phyloP scores from a whole-genome alignment of 495 filamentous ascomycete species.

The Penicillium soppii region DNA sequence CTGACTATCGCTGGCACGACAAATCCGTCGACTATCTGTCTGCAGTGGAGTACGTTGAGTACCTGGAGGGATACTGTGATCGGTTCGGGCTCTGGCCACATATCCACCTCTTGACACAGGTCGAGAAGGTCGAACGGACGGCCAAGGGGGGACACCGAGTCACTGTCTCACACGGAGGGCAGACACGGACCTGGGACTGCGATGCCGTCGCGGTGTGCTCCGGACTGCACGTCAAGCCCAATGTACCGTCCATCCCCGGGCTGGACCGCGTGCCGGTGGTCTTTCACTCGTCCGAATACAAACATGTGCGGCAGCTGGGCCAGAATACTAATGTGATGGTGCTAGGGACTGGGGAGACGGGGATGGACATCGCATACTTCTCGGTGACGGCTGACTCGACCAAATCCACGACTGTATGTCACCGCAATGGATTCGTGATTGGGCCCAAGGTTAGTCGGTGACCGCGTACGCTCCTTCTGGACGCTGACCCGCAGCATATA shows the following conservation, averaged over 20 bases:
- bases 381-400: conserved; percentile 18
- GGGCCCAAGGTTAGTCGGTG: conserved; percentile 19
- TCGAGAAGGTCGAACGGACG: conserved; percentile 10
- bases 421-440: conserved; percentile 17
- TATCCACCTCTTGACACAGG: conserved; percentile 9
- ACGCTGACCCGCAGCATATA: background rate
- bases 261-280: conserved; percentile 17
- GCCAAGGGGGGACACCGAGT: background rate
- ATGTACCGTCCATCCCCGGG: conserved; percentile 13
- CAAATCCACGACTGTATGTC: conserved; percentile 17
- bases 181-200: conserved; percentile 13
- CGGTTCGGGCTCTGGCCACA: conserved; percentile 9
- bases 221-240: conserved; percentile 19
- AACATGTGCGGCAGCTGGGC: conserved; percentile 12
- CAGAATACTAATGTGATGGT: conserved; percentile 9
- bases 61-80: conserved; percentile 15
- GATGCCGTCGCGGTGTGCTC: conserved; percentile 17
- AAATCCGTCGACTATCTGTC: conserved; percentile 16
- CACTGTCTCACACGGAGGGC: background rate
- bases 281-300: conserved; percentile 19
- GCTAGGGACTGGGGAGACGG: conserved; percentile 18
- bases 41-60: conserved; percentile 16
- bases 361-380: conserved; percentile 21
- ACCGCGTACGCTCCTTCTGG: background rate
- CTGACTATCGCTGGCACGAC: conserved; percentile 16